Evolutionary conservation across 2,329 filamentous ascomycete species (phyloP), one percentile per base, ranked within the genome.

Genomic region (Raffaelea deltoideospora): DNA sequence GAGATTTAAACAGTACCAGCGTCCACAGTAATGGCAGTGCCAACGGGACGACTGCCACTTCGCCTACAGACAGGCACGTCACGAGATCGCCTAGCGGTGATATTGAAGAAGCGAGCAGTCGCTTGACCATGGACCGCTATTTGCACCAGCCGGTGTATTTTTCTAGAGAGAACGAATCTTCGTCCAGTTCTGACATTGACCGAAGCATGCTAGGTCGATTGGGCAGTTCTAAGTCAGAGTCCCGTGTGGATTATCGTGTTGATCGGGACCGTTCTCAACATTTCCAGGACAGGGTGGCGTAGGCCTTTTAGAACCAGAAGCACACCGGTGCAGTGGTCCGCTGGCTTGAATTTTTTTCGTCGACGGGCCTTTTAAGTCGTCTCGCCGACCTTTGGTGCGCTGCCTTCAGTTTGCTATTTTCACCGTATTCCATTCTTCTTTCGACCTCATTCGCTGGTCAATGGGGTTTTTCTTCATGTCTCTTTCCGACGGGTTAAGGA

Each of bases 131-230:
- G 55, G 19, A 59, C 57, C 41, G 58, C 52, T 39, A 67, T 64
- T n/a, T 59, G 67, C 18, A 71, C 70, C 66, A 70, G 64, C 46
- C 47, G 69, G 29, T 64, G 61, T 47, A 67, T 20, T 10, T 37
- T 65, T 39, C 52, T 68, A 42, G 62, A 69, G 48, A 66, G 64
- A 41, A 38, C 31, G 37, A 47, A 32, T 39, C 43, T 9, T 42
- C 39, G n/a, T 31, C 47, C 11, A 47, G 45, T 14, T 64, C 58
- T 45, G 67, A 72, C 39, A 70, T 72, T 39, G 69, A 73, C 45
- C 59, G 60, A 45, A 61, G 55, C 41, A 73, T 73, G 69, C 56
- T 73, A 38, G 60, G 62, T 28, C 60, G 65, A 27, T 49, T 72
- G 35, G 41, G 35, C 27, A 29, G 4, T 10, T 10, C 40, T 2